phyloP scores from a whole-genome alignment of 805 yeast species.

The Metschnikowia anglica region DNA sequence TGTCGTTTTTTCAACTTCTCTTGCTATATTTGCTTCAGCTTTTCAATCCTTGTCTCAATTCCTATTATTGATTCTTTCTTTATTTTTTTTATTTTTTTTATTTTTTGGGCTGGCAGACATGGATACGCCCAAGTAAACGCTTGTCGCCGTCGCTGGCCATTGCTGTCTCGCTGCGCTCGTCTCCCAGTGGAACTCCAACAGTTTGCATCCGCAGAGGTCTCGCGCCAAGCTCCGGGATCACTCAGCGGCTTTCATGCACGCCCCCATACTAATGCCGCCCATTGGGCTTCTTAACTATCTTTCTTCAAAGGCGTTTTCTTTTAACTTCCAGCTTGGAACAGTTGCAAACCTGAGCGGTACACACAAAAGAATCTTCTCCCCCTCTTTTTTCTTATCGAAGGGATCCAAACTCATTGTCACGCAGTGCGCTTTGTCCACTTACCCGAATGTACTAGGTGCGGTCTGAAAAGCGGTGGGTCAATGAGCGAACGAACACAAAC shows the following conservation, averaged over 20 bases:
- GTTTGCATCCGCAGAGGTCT: background rate
- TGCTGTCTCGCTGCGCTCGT: background rate
- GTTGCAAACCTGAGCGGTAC: too few relatives aligned
- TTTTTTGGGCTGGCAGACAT: background rate
- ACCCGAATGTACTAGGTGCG: slow-evolving; percentile 1
- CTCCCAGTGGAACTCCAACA: background rate
- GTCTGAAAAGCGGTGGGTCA: background rate
- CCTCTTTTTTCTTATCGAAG: too few relatives aligned
- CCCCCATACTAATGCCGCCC: background rate
- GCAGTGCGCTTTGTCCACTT: background rate
- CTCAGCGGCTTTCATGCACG: background rate
- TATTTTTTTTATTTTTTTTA: too few relatives aligned
- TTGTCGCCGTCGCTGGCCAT: too few relatives aligned
- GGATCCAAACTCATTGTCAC: too few relatives aligned
- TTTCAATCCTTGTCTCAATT: too few relatives aligned
- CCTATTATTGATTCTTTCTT: too few relatives aligned
- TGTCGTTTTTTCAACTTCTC: too few relatives aligned
- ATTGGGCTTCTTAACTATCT: too few relatives aligned
- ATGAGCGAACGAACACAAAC: slow-evolving; percentile 15
- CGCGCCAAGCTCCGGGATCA: background rate
- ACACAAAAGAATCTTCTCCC: too few relatives aligned
- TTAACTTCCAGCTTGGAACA: background rate
- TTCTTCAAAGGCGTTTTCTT: background rate
- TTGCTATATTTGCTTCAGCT: too few relatives aligned
- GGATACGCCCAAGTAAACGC: background rate